Conservation (phyloP, 2,329 filamentous ascomycete genomes). For the Colletotrichum sp. region DNA sequence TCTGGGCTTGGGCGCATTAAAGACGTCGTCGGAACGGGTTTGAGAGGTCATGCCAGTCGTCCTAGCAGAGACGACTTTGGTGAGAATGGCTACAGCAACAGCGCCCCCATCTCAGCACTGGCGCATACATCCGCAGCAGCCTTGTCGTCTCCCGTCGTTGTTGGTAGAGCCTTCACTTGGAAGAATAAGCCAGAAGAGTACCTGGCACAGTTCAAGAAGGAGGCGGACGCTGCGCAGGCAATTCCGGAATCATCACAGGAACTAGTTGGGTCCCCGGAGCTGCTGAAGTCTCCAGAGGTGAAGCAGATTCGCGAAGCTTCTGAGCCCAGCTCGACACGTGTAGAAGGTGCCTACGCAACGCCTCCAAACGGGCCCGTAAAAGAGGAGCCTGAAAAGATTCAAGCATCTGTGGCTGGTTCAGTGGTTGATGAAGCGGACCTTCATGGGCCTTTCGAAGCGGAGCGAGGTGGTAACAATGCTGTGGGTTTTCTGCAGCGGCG, state of each 20-base stretch:
- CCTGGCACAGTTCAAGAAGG: conserved; percentile 28
- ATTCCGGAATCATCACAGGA: conserved; percentile 3
- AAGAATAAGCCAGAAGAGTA: conserved; percentile 69
- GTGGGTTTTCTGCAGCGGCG: conserved; percentile 65
- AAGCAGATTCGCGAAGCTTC: background rate
- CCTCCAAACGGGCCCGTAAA: conserved; percentile 1
- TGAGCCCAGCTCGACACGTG: background rate
- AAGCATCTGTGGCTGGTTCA: conserved; percentile 62
- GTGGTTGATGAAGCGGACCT: conserved; percentile 65
- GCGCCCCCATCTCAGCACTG: conserved; percentile 37
- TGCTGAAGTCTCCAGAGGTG: background rate
- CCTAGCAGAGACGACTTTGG: conserved; percentile 63
- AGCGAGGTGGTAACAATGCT: conserved; percentile 47
- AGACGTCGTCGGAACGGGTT: conserved; percentile 73
- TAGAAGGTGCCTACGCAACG: conserved; percentile 3
- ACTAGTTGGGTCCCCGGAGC: background rate
- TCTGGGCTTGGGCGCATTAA: conserved; percentile 86
- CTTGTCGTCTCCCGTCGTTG: conserved; percentile 39
- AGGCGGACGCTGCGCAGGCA: conserved; percentile 9
- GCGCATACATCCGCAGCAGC: conserved; percentile 37
- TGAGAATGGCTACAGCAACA: conserved; percentile 38
- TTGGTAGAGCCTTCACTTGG: conserved; percentile 65
- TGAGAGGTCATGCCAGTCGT: conserved; percentile 58
- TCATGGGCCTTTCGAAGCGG: conserved; percentile 55
- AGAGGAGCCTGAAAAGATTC: conserved; percentile 6